Evolutionary conservation across 768 basidiomycete genomes (phyloP).

Genomic region (Termitomyces sp.): DNA sequence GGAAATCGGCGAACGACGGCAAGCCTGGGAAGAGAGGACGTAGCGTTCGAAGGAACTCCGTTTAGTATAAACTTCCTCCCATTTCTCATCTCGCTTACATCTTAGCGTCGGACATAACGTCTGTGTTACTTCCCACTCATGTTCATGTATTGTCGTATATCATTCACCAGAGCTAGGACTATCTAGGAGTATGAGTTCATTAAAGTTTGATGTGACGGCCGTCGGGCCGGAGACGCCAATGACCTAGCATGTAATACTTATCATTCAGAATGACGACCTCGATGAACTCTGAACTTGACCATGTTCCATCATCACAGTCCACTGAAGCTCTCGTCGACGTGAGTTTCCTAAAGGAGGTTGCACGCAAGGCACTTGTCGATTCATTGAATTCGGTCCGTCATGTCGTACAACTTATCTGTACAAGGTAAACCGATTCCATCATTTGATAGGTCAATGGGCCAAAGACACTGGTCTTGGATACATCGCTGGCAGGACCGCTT

Average conservation of each 20-base stretch:
- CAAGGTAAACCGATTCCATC: not conserved
- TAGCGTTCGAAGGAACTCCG: slow-evolving; percentile 75
- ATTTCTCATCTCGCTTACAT: too few relatives aligned
- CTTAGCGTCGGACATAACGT: not conserved
- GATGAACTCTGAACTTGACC: slow-evolving; percentile 12
- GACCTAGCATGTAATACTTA: not conserved
- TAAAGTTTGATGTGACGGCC: not conserved
- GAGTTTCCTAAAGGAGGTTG: slow-evolving; percentile 68
- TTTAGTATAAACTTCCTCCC: slow-evolving; percentile 34
- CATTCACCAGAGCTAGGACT: not conserved
- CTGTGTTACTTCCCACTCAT: not conserved
- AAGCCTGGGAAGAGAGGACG: slow-evolving; percentile 57
- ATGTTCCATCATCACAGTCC: slow-evolving; percentile 13
- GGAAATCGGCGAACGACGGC: slow-evolving; percentile 38
- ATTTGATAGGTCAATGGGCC: slow-evolving; percentile 73
- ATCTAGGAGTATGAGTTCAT: not conserved
- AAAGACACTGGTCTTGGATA: slow-evolving; percentile 94
- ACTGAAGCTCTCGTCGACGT: slow-evolving; percentile 47
- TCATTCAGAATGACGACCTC: not conserved
- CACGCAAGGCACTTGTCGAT: slow-evolving; percentile 76
- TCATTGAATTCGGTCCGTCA: slow-evolving; percentile 71
- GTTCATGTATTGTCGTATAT: not conserved
- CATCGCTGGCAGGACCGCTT: slow-evolving; percentile 82
- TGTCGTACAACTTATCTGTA: not conserved
- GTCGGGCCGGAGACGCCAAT: slow-evolving; percentile 1